Evolutionary conservation across 2,329 filamentous ascomycete species (phyloP).

Genomic region (Botrytis porri): DNA sequence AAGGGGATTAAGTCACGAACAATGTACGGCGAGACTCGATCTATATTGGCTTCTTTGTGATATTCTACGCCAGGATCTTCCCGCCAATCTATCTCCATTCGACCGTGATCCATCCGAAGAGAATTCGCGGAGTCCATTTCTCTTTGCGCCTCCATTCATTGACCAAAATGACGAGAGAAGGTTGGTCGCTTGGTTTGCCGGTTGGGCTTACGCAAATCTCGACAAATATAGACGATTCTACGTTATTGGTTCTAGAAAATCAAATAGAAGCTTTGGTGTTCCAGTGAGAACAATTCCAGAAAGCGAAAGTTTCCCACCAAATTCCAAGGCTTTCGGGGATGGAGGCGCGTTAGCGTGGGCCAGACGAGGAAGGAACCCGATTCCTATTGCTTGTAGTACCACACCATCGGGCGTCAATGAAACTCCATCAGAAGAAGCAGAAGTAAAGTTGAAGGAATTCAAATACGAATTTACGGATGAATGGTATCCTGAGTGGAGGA

Average conservation of each 20-base stretch:
- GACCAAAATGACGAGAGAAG: conserved; percentile 60
- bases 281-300: conserved; percentile 1
- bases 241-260: conserved; percentile 46
- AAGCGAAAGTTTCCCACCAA: background rate
- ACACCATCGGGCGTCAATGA: background rate
- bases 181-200: conserved; percentile 61
- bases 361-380: background rate
- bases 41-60: conserved; percentile 25
- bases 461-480: background rate
- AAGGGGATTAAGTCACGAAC: conserved; percentile 29
- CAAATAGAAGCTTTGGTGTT: background rate
- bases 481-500: conserved; percentile 5
- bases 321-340: background rate
- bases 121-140: conserved; percentile 40
- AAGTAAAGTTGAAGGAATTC: background rate
- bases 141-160: conserved; percentile 48
- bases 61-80: conserved; percentile 19
- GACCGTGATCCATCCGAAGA: conserved; percentile 23
- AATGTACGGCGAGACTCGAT: conserved; percentile 31
- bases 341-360: conserved; percentile 2
- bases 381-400: background rate
- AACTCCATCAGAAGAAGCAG: background rate
- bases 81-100: conserved; percentile 8
- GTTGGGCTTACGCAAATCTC: conserved; percentile 51
- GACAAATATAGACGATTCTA: conserved; percentile 53